Percentiles rank a stretch among this genome's conserved stretches.
Conservation (phyloP, 2,329 filamentous ascomycete genomes). For the Cryphonectria nitschkei region DNA sequence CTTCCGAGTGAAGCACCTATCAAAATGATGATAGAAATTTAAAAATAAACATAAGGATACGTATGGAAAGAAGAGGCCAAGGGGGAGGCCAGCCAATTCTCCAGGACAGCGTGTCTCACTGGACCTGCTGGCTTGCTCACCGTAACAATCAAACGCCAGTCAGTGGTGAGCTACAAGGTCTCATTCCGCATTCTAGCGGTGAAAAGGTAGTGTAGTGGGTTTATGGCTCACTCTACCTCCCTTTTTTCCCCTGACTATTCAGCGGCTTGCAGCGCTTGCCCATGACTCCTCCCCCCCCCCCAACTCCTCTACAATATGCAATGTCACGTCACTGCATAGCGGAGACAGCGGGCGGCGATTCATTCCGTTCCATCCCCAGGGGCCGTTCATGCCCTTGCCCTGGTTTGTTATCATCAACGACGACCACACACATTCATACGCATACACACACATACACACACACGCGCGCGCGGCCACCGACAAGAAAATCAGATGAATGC, state of each 20-base stretch:
- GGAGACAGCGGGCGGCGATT: slow-evolving; percentile 1
- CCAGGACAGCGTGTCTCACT: not conserved
- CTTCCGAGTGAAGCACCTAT: not conserved
- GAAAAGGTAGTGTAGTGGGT: slow-evolving; percentile 15
- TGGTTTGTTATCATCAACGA: slow-evolving; percentile 3
- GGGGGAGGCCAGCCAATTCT: not conserved
- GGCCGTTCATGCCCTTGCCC: not conserved
- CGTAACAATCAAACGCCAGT: slow-evolving; percentile 10
- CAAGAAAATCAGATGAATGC: not conserved
- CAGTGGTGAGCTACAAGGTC: slow-evolving; percentile 25
- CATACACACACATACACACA: not conserved
- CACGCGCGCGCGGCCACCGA: too few relatives aligned
- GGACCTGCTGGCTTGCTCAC: slow-evolving; percentile 14
- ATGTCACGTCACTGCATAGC: slow-evolving; percentile 6
- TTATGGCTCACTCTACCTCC: not conserved
- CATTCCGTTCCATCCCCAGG: not conserved
- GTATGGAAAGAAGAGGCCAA: too few relatives aligned
- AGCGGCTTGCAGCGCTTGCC: slow-evolving; percentile 1
- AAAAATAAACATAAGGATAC: not conserved
- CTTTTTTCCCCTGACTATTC: slow-evolving; percentile 8
- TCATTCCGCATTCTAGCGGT: slow-evolving; percentile 27
- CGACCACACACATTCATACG: not conserved
- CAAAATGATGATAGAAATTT: not conserved
- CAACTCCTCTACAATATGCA: not conserved
- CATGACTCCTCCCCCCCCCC: not conserved